Percentiles rank a stretch among this genome's conserved stretches.
Conservation (phyloP, 208 protist species). For the Novymonas esmeraldas region DNA sequence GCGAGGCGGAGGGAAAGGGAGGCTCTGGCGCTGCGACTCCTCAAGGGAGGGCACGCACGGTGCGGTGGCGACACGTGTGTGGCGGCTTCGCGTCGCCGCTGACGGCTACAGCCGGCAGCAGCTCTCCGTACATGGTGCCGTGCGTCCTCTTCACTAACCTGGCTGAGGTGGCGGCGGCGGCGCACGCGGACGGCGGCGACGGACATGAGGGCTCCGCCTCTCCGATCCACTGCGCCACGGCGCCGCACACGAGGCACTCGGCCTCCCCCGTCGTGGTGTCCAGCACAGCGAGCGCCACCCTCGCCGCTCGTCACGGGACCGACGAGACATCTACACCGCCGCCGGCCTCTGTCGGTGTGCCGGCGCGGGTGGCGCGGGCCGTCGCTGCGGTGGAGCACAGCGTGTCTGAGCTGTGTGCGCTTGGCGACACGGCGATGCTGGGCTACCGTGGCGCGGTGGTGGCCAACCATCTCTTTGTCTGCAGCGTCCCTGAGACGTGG, state of each 20-base stretch:
- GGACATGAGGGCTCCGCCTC: not conserved
- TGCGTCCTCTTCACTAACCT: conserved; percentile 34
- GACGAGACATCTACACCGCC: no score
- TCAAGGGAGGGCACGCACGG: not conserved
- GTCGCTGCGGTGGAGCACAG: conserved; percentile 11
- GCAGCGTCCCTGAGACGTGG: conserved; percentile 26
- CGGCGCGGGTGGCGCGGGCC: not conserved
- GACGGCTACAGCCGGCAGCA: conserved; percentile 28
- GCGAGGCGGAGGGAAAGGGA: not conserved
- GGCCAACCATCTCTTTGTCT: conserved; percentile 37
- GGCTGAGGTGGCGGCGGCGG: not conserved
- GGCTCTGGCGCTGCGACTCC: not conserved
- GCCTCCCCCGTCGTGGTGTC: no score
- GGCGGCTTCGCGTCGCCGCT: conserved; percentile 36
- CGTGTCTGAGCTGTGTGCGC: not conserved
- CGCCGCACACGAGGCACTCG: no score
- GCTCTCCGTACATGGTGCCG: conserved; percentile 35
- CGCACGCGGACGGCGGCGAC: not conserved
- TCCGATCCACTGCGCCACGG: no score
- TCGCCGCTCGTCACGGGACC: no score
- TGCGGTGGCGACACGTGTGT: conserved; percentile 4
- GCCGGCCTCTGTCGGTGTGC: not conserved
- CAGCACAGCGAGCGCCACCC: no score
- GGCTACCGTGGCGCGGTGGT: conserved; percentile 29
- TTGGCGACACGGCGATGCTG: conserved; percentile 1